A percentile compares a stretch with the other conserved stretches of the same genome.
These are phyloP conservation scores for Patellifolia procumbens DNA, from an alignment of 179 eudicot genomes.

Conservation along the genomic window DNA sequence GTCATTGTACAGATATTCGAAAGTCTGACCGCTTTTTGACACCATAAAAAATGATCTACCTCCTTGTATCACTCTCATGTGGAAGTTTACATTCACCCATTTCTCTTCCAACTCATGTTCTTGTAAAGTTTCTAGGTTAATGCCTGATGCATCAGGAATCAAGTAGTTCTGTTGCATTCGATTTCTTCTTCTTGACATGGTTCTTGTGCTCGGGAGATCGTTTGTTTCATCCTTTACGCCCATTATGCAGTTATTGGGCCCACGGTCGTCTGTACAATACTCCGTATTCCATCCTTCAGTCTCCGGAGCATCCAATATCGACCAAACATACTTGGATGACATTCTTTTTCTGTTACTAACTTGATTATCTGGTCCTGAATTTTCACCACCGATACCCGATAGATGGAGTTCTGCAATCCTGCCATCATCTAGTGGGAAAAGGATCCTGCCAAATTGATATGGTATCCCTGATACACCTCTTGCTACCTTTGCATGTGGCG, in stretches of 20 bases:
- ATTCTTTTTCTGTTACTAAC: constrained; percentile 45
- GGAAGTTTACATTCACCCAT: constrained; percentile 45
- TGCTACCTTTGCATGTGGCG: constrained; percentile 64
- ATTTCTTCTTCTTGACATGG: constrained; percentile 49
- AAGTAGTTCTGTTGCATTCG: constrained; percentile 50
- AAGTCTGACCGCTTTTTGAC: constrained; percentile 45
- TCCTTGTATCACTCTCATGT: constrained; percentile 58
- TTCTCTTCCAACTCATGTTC: constrained; percentile 30
- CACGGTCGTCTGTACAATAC: constrained; percentile 74
- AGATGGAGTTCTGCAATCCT: constrained; percentile 78
- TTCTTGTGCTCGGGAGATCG: constrained; percentile 34
- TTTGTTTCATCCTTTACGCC: constrained; percentile 62
- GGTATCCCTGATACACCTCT: constrained; percentile 59
- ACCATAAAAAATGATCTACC: constrained; percentile 70
- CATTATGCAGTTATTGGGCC: constrained; percentile 67
- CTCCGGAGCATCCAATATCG: constrained; percentile 74
- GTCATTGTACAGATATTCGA: constrained; percentile 64
- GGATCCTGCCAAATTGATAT: constrained; percentile 57
- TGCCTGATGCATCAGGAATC: constrained; percentile 25
- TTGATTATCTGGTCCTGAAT: constrained; percentile 49
- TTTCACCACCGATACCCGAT: constrained; percentile 71
- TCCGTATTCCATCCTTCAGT: constrained; percentile 93
- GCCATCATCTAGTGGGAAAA: constrained; percentile 78
- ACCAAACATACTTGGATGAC: constrained; percentile 59
- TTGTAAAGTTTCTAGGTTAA: constrained; percentile 14